Evolutionary conservation across 768 basidiomycete genomes (phyloP).

Genomic region (Pholiota molesta): DNA sequence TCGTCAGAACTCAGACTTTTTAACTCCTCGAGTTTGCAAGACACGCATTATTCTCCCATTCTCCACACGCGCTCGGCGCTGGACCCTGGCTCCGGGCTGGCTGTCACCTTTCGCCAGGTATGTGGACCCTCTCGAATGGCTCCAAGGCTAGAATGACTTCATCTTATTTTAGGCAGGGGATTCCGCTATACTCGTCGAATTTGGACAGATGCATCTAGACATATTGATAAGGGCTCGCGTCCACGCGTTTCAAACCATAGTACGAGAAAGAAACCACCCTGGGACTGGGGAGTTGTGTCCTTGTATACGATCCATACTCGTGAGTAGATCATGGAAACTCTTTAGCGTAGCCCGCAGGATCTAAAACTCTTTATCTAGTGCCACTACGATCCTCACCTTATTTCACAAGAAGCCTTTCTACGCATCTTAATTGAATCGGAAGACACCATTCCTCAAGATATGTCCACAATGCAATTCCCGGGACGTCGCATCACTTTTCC

Average conservation of each 20-base stretch:
- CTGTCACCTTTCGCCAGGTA: slow-evolving; percentile 61
- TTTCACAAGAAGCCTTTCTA: slow-evolving; percentile 49
- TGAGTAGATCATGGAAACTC: slow-evolving; percentile 23
- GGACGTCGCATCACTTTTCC: slow-evolving; percentile 62
- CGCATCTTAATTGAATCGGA: slow-evolving; percentile 41
- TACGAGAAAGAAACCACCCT: slow-evolving; percentile 31
- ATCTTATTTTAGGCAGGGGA: slow-evolving; percentile 56
- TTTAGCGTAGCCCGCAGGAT: no score
- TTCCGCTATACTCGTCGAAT: slow-evolving; percentile 64
- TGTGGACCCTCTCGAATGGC: neutral
- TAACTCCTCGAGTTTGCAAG: neutral
- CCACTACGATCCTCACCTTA: slow-evolving; percentile 47
- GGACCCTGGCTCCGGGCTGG: slow-evolving; percentile 5
- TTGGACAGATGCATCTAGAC: slow-evolving; percentile 56
- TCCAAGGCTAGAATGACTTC: neutral
- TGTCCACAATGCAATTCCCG: slow-evolving; percentile 45
- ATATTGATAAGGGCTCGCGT: slow-evolving; percentile 57
- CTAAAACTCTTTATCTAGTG: slow-evolving; percentile 33
- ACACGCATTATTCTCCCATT: neutral
- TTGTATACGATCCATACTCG: slow-evolving; percentile 64
- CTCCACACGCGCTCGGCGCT: neutral
- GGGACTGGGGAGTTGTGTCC: slow-evolving; percentile 48
- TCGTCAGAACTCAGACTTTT: neutral
- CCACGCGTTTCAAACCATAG: slow-evolving; percentile 52
- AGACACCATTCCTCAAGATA: slow-evolving; percentile 39